A percentile compares a stretch with the other conserved stretches of the same genome.
These are phyloP conservation scores for Dendrothele bispora DNA, from an alignment of 768 basidiomycete species.

Conservation along the genomic window DNA sequence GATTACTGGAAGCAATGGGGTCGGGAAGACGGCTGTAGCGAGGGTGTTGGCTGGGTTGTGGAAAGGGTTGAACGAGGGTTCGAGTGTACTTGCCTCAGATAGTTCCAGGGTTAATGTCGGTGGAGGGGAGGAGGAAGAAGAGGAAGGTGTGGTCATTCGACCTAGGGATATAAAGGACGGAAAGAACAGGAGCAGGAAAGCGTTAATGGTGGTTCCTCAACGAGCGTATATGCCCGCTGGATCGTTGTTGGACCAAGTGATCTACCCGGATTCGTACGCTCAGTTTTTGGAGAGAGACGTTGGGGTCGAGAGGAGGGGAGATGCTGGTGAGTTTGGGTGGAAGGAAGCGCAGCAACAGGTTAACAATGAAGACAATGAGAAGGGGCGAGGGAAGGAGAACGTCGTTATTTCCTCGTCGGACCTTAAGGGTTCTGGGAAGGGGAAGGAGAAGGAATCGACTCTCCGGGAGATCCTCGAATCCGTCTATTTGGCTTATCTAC, in stretches of 20 bases:
- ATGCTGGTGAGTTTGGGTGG: no score
- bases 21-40: conserved; percentile 88
- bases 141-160: not conserved
- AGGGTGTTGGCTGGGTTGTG: conserved; percentile 89
- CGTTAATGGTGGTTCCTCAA: conserved; percentile 86
- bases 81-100: conserved; percentile 20
- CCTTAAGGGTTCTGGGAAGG: conserved; percentile 53
- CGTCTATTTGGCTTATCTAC: conserved; percentile 83
- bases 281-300: conserved; percentile 50
- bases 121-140: not conserved
- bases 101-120: not conserved
- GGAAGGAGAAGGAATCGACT: conserved; percentile 65
- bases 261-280: conserved; percentile 86
- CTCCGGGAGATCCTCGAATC: conserved; percentile 75
- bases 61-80: conserved; percentile 40
- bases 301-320: conserved; percentile 1
- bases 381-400: no score
- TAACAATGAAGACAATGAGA: no score
- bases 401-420: no score
- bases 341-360: no score
- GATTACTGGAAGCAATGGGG: conserved; percentile 92
- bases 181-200: conserved; percentile 44
- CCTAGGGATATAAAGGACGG: no score
- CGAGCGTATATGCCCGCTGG: conserved; percentile 91
- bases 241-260: conserved; percentile 87